Evolutionary conservation across 345 rosid genomes (phyloP), one percentile per base, ranked within the genome.

Genomic region (Syzygium oleosum): DNA sequence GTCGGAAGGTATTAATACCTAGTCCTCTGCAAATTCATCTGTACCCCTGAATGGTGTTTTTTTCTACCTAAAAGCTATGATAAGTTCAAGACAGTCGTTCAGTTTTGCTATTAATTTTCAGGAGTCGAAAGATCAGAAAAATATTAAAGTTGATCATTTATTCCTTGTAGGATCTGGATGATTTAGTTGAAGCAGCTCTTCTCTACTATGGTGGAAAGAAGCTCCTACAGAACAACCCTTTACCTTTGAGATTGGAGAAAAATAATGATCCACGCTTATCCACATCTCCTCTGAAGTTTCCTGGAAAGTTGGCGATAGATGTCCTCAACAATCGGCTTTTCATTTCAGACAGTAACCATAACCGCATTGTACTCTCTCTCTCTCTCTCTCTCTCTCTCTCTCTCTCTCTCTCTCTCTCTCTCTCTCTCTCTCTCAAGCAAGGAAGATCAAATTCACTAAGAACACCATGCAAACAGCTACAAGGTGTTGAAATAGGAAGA

Each of bases 291-390:
- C 87, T 97, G 93, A 97, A 97, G 92, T 97, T 95, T 92, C 99
- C 99, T 6, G 98, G 99, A 85, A 97, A 97, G 93, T 90, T 97
- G 93, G 98, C 98, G 1, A 88, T 96, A 88, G 99, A 97, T 92
- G 87, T 91, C 59, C 95, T 96, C 90, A 97, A 96, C 93, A 95
- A 94, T 85, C 92, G 99, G 61, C 94, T 97, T 52, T 97, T 97
- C 92, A 95, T 97, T 90, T 96, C 99, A 68, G 99, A 97, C 90
- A 95, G 99, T 91, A 96, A 97, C 92, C 99, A 97, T 88, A 96
- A 97, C 92, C 97, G 99, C 88, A 95, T 96, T 79, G 99, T 96
- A 95, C 29, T 90, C 65, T 92, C 87, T 87, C 91, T 86, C 63
- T 89, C 84, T 85, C 87, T 90, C 73, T 87, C 88, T 87, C 58